Evolutionary conservation across 441 rosid species (phyloP).

Genomic region (Aquilaria agallochum): DNA sequence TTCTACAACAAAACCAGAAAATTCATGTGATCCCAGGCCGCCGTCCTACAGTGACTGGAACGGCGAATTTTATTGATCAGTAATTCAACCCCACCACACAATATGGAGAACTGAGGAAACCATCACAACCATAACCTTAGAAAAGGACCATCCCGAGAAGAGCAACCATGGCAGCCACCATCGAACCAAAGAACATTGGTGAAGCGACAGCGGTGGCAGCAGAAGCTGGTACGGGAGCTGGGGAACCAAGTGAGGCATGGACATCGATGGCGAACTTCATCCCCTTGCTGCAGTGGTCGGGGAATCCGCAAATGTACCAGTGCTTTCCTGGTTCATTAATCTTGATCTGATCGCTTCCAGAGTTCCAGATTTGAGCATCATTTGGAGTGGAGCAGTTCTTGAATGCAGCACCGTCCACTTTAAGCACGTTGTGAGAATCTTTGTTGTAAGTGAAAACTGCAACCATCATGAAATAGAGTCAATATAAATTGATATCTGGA

Average conservation of each 20-base stretch:
- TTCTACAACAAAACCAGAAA: no score
- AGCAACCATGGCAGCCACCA: conserved; percentile 10
- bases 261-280: conserved; percentile 37
- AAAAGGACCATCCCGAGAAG: conserved; percentile 10
- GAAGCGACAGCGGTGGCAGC: conserved; percentile 11
- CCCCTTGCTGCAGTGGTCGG: conserved; percentile 22
- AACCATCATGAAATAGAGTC: not conserved
- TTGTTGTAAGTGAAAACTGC: conserved; percentile 33
- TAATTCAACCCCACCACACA: not conserved
- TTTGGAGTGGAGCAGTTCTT: conserved; percentile 18
- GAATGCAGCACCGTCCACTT: conserved; percentile 29
- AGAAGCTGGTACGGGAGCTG: conserved; percentile 10
- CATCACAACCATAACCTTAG: not conserved
- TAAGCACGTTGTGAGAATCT: conserved; percentile 30
- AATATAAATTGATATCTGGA: not conserved
- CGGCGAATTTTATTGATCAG: no score
- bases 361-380: conserved; percentile 5
- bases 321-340: conserved; percentile 27
- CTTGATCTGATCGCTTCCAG: conserved; percentile 28
- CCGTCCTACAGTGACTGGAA: no score
- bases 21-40: no score
- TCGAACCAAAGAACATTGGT: conserved; percentile 5
- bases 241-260: conserved; percentile 14
- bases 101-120: no score
- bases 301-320: conserved; percentile 41